These are phyloP conservation scores for Diaporthe eres DNA, from an alignment of 2,329 filamentous ascomycete genomes.

Conservation along the genomic window DNA sequence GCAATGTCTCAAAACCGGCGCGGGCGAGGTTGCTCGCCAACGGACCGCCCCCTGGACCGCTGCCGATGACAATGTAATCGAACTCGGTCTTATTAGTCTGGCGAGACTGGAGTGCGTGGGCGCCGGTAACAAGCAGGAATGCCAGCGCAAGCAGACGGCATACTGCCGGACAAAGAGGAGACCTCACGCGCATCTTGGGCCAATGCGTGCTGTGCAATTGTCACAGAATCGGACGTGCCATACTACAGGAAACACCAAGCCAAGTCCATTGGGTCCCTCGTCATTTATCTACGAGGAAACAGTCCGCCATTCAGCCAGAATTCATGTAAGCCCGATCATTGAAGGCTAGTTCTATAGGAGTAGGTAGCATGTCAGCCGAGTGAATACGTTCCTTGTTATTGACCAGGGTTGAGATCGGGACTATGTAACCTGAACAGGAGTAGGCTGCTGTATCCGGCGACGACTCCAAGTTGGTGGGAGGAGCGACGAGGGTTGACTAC, in stretches of 20 bases:
- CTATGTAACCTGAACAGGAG: slow-evolving; percentile 28
- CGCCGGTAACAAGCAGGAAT: not conserved
- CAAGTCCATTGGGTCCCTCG: not conserved
- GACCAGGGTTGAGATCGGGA: not conserved
- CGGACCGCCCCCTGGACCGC: slow-evolving; percentile 30
- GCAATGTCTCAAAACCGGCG: slow-evolving; percentile 11
- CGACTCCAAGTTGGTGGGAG: not conserved
- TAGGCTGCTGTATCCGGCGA: not conserved
- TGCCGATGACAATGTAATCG: slow-evolving; percentile 35
- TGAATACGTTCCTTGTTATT: not conserved
- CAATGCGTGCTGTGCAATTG: not conserved
- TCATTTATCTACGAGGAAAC: not conserved
- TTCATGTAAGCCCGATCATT: slow-evolving; percentile 17
- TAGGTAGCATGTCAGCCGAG: not conserved
- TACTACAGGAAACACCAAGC: not conserved
- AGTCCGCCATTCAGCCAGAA: not conserved
- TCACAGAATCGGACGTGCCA: not conserved
- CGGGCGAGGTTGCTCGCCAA: slow-evolving; percentile 26
- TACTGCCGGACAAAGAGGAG: not conserved
- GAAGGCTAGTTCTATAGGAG: not conserved
- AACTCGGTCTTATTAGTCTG: slow-evolving; percentile 8
- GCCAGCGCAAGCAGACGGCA: slow-evolving; percentile 3
- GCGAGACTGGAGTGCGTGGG: not conserved
- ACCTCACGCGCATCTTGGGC: not conserved
- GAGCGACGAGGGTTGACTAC: not conserved